Percentiles rank a stretch among this genome's conserved stretches.
Conservation (phyloP, 257 asterid species). For the Gentiana dahurica region DNA sequence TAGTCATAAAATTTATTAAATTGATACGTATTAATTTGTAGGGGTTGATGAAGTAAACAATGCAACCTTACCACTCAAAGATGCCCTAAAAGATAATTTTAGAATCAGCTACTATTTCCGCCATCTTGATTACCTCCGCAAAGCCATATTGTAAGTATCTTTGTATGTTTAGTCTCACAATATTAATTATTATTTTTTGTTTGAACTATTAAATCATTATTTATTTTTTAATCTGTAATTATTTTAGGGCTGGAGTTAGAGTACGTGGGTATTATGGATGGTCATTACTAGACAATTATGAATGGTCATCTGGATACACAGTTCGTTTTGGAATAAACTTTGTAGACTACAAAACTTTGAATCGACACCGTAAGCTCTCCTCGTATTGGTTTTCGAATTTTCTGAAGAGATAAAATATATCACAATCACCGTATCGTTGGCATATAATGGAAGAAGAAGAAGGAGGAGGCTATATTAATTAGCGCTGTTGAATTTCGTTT, state of each 20-base stretch:
- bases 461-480: too few species aligned
- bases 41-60: slow-evolving; percentile 8
- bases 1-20: too few species aligned
- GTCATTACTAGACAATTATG: slow-evolving; percentile 24
- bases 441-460: too few species aligned
- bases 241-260: slow-evolving; percentile 14
- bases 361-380: slow-evolving; percentile 21
- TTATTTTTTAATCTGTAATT: background rate
- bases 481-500: too few species aligned
- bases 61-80: background rate
- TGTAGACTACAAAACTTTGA: slow-evolving; percentile 17
- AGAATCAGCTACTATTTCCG: slow-evolving; percentile 1
- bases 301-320: slow-evolving; percentile 17
- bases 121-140: background rate
- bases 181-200: background rate
- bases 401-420: slow-evolving; percentile 1
- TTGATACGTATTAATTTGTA: background rate
- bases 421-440: too few species aligned
- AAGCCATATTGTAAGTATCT: slow-evolving; percentile 2
- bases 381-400: slow-evolving; percentile 19
- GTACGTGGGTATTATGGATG: slow-evolving; percentile 24
- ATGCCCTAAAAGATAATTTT: background rate
- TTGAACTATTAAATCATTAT: background rate
- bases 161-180: background rate
- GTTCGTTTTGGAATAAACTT: slow-evolving; percentile 18